A percentile compares a stretch with the other conserved stretches of the same genome.
These are phyloP conservation scores for Syncephalastrum monosporum DNA, from an alignment of 371 early-diverging fungal species.

Conservation along the genomic window DNA sequence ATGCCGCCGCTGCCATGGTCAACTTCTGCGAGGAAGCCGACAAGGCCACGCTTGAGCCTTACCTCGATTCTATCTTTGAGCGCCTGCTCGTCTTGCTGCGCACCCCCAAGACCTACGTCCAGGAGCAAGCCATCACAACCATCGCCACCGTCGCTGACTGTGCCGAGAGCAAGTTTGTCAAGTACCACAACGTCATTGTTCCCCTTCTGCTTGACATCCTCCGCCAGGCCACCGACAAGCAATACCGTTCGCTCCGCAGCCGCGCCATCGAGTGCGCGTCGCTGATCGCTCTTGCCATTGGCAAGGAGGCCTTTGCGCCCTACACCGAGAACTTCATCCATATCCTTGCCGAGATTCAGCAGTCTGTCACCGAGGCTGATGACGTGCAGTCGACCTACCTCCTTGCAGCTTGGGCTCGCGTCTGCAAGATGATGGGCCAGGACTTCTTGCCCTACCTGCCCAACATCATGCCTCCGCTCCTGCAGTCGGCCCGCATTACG, in stretches of 20 bases:
- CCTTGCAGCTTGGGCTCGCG: conserved; percentile 93
- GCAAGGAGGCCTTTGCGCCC: conserved; percentile 80
- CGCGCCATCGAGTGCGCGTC: conserved; percentile 96
- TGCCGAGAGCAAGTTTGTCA: conserved; percentile 83
- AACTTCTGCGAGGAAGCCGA: conserved; percentile 92
- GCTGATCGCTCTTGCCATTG: conserved; percentile 90
- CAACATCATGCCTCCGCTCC: conserved; percentile 92
- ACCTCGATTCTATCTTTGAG: conserved; percentile 86
- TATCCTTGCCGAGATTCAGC: conserved; percentile 81
- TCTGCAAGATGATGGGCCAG: conserved; percentile 91
- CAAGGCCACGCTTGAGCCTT: conserved; percentile 78
- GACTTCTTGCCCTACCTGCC: conserved; percentile 93
- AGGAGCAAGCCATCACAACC: conserved; percentile 97
- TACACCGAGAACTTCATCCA: conserved; percentile 78
- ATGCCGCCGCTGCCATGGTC: conserved; percentile 95
- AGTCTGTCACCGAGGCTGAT: conserved; percentile 77
- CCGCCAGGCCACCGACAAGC: conserved; percentile 75
- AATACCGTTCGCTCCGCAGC: conserved; percentile 88
- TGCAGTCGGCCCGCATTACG: conserved; percentile 80
- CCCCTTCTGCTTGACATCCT: conserved; percentile 88
- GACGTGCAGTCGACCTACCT: conserved; percentile 92
- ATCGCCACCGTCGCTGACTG: conserved; percentile 97
- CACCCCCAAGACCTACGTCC: conserved; percentile 84
- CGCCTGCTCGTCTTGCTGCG: conserved; percentile 80
- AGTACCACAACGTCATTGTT: conserved; percentile 93